These are phyloP conservation scores for Globisporangium nunn DNA, from an alignment of 352 stramenopile genomes.

Conservation along the genomic window DNA sequence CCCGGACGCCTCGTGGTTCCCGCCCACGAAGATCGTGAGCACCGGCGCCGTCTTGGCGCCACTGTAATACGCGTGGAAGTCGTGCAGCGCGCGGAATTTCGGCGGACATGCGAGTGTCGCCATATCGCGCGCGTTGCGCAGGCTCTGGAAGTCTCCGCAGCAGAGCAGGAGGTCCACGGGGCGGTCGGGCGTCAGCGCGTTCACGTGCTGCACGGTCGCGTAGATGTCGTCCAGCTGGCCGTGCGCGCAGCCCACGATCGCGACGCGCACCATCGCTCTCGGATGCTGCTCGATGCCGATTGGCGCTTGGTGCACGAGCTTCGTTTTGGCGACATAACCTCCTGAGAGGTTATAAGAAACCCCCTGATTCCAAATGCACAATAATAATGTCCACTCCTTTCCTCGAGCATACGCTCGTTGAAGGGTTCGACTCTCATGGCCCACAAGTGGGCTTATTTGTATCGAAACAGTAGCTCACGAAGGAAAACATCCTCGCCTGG, in stretches of 20 bases:
- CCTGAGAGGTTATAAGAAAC: too few relatives aligned
- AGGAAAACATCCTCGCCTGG: too few relatives aligned
- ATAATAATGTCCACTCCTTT: too few relatives aligned
- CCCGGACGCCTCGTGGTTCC: slow-evolving; percentile 95
- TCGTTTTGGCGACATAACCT: too few relatives aligned
- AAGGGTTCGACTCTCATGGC: too few relatives aligned
- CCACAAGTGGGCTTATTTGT: too few relatives aligned
- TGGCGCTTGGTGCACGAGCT: too few relatives aligned
- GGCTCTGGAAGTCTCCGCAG: slow-evolving; percentile 98
- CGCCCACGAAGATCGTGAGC: slow-evolving; percentile 92
- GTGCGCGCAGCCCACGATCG: slow-evolving; percentile 97
- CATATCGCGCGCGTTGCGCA: slow-evolving; percentile 94
- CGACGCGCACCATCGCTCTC: slow-evolving; percentile 38
- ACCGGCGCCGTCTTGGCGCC: slow-evolving; percentile 81
- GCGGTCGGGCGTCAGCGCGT: slow-evolving; percentile 69
- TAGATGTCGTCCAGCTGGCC: slow-evolving; percentile 98
- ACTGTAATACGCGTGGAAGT: slow-evolving; percentile 92
- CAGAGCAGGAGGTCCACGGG: slow-evolving; percentile 95
- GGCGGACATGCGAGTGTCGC: slow-evolving; percentile 88
- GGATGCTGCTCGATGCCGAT: too few relatives aligned
- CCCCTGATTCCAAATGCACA: too few relatives aligned
- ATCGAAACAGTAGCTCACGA: too few relatives aligned
- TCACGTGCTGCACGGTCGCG: slow-evolving; percentile 87
- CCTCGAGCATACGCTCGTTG: too few relatives aligned
- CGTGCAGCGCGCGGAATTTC: slow-evolving; percentile 82